Base-by-base conservation (phyloP, 2,329 filamentous ascomycete species). In the Dactylella cylindrospora region DNA sequence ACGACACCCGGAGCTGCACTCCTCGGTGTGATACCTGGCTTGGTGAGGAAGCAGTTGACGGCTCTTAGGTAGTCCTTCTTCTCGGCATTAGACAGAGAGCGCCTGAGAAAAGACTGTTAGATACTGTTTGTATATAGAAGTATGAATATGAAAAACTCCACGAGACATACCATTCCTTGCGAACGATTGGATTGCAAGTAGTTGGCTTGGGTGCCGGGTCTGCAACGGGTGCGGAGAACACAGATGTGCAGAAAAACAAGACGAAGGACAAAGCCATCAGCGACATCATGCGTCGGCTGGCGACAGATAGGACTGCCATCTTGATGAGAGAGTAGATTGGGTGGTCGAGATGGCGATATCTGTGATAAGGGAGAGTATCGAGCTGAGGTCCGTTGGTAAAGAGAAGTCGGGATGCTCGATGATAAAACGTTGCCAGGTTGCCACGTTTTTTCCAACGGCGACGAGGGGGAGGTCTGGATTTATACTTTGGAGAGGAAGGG, bases 1-100 rank as follows among this genome's bases (percentile, higher is more conserved):
- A 68, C 70, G 19, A 71, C 71, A 25, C 72, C 71, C 9, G 70
- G 66, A n/a, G 66, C 41, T 17, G 67, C 66, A 19, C 66, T 65
- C 13, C 23, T 9, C 5, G 47, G 72, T 3, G 71, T 71, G 20
- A 59, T 68, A 10, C 72, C 68, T 3, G 52, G 45, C 23, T 68
- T 69, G 9, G 50, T 54, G 49, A 70, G 66, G 15, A 76, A 53
- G 57, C 72, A 75, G 20, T 74, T 70, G 52, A 75, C 70, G 9
- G 73, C 72, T 52, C 70, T 65, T 12, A 72, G 74, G 65, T 73
- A 75, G 3, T 67, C 32, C 19, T 67, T 68, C 32, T 67, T 66
- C 19, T 72, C 45, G 0, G 12, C 1, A 2, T n/a, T 25, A 3
- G 32, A 35, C 15, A 69, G 33, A 9, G 31, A 35, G 25, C 67